These are phyloP conservation scores for Candida gorgasii DNA, from an alignment of 805 yeast species.

Conservation along the genomic window DNA sequence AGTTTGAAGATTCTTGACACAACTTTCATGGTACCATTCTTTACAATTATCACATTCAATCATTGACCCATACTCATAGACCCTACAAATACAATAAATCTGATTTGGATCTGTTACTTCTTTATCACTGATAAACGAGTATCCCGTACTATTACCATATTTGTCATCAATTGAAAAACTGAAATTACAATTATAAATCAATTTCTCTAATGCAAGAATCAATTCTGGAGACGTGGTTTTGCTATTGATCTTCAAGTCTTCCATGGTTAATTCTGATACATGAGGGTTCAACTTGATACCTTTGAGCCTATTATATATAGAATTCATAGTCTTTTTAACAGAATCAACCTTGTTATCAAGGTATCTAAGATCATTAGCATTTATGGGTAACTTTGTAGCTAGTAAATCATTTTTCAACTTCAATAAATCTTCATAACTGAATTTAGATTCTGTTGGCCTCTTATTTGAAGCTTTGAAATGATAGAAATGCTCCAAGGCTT, in stretches of 20 bases:
- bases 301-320: background rate
- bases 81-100: conserved; percentile 63
- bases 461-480: conserved; percentile 10
- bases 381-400: conserved; percentile 15
- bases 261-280: background rate
- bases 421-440: conserved; percentile 22
- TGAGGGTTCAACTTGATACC: conserved; percentile 6
- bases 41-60: conserved; percentile 68
- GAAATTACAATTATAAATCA: conserved; percentile 21
- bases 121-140: conserved; percentile 11
- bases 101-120: conserved; percentile 13
- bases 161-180: conserved; percentile 30
- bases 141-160: conserved; percentile 28
- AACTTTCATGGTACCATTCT: conserved; percentile 70
- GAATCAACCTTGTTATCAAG: conserved; percentile 8
- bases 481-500: conserved; percentile 16
- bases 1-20: conserved; percentile 49
- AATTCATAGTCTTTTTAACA: background rate
- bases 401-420: conserved; percentile 23
- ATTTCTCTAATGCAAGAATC: conserved; percentile 4
- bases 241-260: conserved; percentile 1
- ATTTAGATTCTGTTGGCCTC: background rate
- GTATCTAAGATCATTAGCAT: conserved; percentile 8
- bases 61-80: conserved; percentile 60
- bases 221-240: conserved; percentile 8